A percentile compares a stretch with the other conserved stretches of the same genome.
phyloP scores from a whole-genome alignment of 805 yeast genomes.

The Yarrowia deformans region DNA sequence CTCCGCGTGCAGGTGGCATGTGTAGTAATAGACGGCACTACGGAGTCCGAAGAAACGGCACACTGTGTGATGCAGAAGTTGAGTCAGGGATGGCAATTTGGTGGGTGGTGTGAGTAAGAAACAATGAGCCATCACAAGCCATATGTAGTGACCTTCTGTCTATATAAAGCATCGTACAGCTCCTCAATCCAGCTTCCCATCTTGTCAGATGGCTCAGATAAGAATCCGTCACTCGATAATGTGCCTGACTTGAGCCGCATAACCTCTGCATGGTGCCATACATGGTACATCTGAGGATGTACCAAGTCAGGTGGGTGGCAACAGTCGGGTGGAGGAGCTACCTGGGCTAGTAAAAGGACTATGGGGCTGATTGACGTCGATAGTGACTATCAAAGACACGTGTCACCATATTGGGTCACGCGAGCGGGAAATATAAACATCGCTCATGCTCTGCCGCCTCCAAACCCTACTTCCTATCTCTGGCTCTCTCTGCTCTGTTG shows the following conservation, averaged over 20 bases:
- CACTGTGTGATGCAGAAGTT: neutral
- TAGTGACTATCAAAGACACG: neutral
- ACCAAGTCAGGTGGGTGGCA: no score
- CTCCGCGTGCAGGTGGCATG: conserved; percentile 13
- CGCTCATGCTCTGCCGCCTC: neutral
- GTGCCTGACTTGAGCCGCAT: conserved; percentile 6
- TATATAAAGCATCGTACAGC: no score
- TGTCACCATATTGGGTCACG: no score
- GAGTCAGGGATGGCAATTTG: no score
- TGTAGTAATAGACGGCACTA: conserved; percentile 11
- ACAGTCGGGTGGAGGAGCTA: neutral
- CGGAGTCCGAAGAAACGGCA: conserved; percentile 33
- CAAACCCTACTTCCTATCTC: neutral
- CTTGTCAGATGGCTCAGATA: neutral
- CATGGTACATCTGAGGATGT: no score
- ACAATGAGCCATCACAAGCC: no score
- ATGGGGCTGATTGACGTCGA: no score
- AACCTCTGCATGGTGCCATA: neutral
- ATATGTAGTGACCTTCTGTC: neutral
- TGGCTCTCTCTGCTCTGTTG: neutral
- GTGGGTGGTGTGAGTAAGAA: no score
- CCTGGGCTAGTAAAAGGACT: no score
- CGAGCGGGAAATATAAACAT: no score
- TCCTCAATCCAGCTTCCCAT: no score
- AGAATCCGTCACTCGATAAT: neutral